These are phyloP conservation scores for Alternaria viburni DNA, from an alignment of 2,329 filamentous ascomycete species.

Conservation along the genomic window DNA sequence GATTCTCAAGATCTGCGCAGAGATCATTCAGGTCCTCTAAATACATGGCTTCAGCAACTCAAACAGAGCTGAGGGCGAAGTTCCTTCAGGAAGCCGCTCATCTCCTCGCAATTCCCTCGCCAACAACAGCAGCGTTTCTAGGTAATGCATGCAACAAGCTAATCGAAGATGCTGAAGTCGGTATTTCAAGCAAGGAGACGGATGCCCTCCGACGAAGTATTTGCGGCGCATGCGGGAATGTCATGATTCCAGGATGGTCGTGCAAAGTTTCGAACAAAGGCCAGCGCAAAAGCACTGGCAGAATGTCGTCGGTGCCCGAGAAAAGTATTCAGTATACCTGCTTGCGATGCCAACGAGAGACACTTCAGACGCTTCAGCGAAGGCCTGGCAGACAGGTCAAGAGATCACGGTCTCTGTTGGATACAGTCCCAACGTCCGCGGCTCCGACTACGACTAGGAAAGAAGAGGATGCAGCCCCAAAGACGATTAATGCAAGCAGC, in stretches of 20 bases:
- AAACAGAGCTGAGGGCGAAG: slow-evolving; percentile 28
- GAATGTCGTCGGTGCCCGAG: slow-evolving; percentile 11
- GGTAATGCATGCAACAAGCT: slow-evolving; percentile 37
- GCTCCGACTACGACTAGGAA: slow-evolving; percentile 8
- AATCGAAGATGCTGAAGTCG: slow-evolving; percentile 35
- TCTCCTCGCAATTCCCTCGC: slow-evolving; percentile 39
- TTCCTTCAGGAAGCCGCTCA: slow-evolving; percentile 47
- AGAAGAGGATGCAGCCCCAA: slow-evolving; percentile 23
- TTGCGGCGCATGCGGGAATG: slow-evolving; percentile 48
- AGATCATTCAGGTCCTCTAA: slow-evolving; percentile 8
- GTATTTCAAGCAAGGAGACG: slow-evolving; percentile 33
- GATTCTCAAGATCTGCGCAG: slow-evolving; percentile 14
- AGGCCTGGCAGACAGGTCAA: slow-evolving; percentile 28
- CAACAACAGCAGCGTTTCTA: slow-evolving; percentile 41
- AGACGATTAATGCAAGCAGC: slow-evolving; percentile 54
- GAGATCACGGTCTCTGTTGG: slow-evolving; percentile 7
- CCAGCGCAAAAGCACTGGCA: slow-evolving; percentile 9
- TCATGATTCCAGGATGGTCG: slow-evolving; percentile 48
- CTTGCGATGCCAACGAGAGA: slow-evolving; percentile 41
- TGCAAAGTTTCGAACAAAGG: slow-evolving; percentile 26
- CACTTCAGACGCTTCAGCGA: slow-evolving; percentile 27
- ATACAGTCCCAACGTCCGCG: not conserved
- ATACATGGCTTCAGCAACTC: slow-evolving; percentile 27
- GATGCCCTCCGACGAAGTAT: slow-evolving; percentile 38
- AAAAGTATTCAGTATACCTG: slow-evolving; percentile 39